Evolutionary conservation across 2,329 filamentous ascomycete genomes (phyloP).

Genomic region (Fusarium sp.): DNA sequence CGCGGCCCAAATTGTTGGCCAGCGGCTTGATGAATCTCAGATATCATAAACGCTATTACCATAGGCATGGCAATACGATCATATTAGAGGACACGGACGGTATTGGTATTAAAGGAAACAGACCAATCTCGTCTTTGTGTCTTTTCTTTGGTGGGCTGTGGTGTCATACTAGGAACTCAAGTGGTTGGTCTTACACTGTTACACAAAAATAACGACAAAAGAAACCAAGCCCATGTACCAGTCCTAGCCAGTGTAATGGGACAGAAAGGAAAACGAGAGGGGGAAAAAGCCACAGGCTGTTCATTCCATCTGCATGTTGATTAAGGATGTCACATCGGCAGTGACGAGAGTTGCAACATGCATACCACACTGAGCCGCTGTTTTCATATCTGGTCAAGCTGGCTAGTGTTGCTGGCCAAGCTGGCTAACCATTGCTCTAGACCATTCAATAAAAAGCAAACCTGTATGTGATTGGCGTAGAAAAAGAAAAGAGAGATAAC

Average conservation of each 20-base stretch:
- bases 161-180: background rate
- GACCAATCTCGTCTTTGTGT: background rate
- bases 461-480: background rate
- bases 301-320: constrained; percentile 2
- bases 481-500: constrained; percentile 14
- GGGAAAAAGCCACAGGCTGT: background rate
- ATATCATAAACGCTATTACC: background rate
- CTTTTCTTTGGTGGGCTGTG: background rate
- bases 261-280: background rate
- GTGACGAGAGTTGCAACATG: constrained; percentile 17
- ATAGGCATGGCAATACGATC: background rate
- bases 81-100: background rate
- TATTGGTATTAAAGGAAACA: background rate
- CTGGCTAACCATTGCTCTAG: background rate
- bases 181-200: background rate
- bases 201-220: background rate
- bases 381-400: constrained; percentile 3
- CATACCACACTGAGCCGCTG: constrained; percentile 2
- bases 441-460: constrained; percentile 11
- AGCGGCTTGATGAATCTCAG: constrained; percentile 1
- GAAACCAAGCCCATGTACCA: background rate
- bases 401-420: background rate
- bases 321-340: constrained; percentile 6
- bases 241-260: background rate
- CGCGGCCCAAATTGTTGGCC: background rate